Percentiles rank a stretch among this genome's conserved stretches.
Evolutionary conservation across 805 yeast genomes (phyloP).

Genomic region (Nakazawaea siamensis): DNA sequence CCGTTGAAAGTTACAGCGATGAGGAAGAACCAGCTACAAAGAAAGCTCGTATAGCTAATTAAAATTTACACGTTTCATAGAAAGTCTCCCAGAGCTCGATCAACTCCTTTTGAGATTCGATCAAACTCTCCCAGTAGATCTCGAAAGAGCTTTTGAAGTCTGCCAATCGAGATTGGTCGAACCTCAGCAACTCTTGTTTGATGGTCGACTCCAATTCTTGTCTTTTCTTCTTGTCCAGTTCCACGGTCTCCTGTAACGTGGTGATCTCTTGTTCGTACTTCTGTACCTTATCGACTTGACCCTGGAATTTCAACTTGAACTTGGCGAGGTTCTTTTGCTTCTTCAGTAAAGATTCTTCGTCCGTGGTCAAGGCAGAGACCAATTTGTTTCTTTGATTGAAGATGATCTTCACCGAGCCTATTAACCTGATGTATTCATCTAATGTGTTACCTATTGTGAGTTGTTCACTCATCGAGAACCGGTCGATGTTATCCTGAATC

Average conservation of each 20-base stretch:
- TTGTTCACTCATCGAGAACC: conserved; percentile 79
- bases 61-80: conserved; percentile 43
- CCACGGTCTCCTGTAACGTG: conserved; percentile 43
- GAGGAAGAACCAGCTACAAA: conserved; percentile 22
- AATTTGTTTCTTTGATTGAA: conserved; percentile 67
- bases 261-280: conserved; percentile 51
- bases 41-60: conserved; percentile 5
- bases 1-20: conserved; percentile 14
- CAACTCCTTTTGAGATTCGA: conserved; percentile 89
- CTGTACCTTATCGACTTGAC: conserved; percentile 56
- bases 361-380: conserved; percentile 34
- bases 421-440: conserved; percentile 77
- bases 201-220: conserved; percentile 59
- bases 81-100: conserved; percentile 87
- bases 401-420: conserved; percentile 66
- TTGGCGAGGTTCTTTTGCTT: conserved; percentile 37
- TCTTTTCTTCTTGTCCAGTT: conserved; percentile 48
- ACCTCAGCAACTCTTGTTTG: conserved; percentile 54
- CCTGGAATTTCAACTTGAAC: conserved; percentile 32
- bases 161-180: conserved; percentile 67
- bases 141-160: conserved; percentile 89
- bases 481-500: conserved; percentile 63
- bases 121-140: conserved; percentile 80
- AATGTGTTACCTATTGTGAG: conserved; percentile 79
- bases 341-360: conserved; percentile 34